Evolutionary conservation across 2,329 filamentous ascomycete species (phyloP).

Genomic region (Cladosporium cucumerinum): DNA sequence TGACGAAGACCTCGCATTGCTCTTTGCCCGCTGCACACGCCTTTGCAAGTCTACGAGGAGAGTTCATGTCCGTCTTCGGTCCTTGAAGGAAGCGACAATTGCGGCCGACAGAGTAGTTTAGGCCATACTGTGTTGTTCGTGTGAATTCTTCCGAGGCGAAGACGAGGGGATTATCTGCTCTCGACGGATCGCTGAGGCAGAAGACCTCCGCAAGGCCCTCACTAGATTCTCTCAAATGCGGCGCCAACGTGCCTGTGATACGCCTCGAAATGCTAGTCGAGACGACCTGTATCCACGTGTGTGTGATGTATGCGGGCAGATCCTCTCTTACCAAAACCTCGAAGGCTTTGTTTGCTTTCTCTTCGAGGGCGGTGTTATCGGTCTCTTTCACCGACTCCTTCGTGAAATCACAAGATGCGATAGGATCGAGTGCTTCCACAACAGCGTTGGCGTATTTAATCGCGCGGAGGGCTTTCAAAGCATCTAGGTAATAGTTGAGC

Average conservation of each 20-base stretch:
- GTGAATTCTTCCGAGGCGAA: slow-evolving; percentile 77
- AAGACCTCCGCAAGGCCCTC: slow-evolving; percentile 75
- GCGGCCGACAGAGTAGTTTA: slow-evolving; percentile 68
- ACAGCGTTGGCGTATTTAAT: slow-evolving; percentile 70
- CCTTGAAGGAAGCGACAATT: slow-evolving; percentile 79
- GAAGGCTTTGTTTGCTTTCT: slow-evolving; percentile 64
- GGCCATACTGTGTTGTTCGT: slow-evolving; percentile 70
- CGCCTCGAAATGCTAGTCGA: slow-evolving; percentile 65
- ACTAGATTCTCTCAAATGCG: slow-evolving; percentile 63
- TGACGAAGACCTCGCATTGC: slow-evolving; percentile 70
- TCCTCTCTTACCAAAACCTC: slow-evolving; percentile 63
- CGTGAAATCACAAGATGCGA: slow-evolving; percentile 57
- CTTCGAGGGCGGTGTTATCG: slow-evolving; percentile 57
- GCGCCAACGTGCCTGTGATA: slow-evolving; percentile 64
- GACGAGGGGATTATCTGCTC: slow-evolving; percentile 71
- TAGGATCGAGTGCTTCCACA: slow-evolving; percentile 56
- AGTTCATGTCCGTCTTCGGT: slow-evolving; percentile 63
- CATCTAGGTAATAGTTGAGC: slow-evolving; percentile 69
- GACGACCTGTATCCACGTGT: slow-evolving; percentile 67
- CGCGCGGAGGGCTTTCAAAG: slow-evolving; percentile 66
- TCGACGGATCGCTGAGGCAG: slow-evolving; percentile 70
- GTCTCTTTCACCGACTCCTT: slow-evolving; percentile 50
- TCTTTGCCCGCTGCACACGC: slow-evolving; percentile 63
- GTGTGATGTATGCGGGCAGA: slow-evolving; percentile 67
- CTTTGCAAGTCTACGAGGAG: slow-evolving; percentile 59